A percentile compares a stretch with the other conserved stretches of the same genome.
Evolutionary conservation across 495 filamentous ascomycete species (phyloP).

Genomic region (Neurospora discreta): DNA sequence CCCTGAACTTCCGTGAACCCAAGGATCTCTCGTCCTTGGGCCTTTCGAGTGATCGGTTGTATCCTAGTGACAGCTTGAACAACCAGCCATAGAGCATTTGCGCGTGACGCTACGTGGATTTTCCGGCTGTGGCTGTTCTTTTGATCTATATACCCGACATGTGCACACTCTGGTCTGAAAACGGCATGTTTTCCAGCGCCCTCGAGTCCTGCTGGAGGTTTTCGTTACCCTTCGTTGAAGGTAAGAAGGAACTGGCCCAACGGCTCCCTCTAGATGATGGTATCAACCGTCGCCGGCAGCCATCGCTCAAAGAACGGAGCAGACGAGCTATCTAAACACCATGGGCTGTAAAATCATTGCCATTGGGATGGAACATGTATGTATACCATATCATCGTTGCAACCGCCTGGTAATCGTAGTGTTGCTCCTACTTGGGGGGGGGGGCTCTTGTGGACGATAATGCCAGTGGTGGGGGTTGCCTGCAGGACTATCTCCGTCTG

Average conservation of each 20-base stretch:
- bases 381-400: neutral
- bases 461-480: neutral
- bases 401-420: neutral
- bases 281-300: neutral
- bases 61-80: neutral
- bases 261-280: neutral
- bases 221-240: neutral
- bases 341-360: neutral
- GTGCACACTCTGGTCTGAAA: neutral
- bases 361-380: neutral
- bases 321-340: neutral
- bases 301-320: neutral
- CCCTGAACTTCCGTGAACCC: slow-evolving; percentile 4
- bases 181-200: neutral
- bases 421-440: neutral
- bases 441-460: neutral
- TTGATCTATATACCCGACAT: neutral
- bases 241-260: neutral
- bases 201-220: neutral
- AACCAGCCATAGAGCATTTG: neutral
- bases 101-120: neutral
- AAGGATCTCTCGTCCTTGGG: neutral
- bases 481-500: neutral
- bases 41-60: neutral
- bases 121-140: neutral